Evolutionary conservation across 2,329 filamentous ascomycete species (phyloP).

Genomic region (Thielaviopsis euricoi): DNA sequence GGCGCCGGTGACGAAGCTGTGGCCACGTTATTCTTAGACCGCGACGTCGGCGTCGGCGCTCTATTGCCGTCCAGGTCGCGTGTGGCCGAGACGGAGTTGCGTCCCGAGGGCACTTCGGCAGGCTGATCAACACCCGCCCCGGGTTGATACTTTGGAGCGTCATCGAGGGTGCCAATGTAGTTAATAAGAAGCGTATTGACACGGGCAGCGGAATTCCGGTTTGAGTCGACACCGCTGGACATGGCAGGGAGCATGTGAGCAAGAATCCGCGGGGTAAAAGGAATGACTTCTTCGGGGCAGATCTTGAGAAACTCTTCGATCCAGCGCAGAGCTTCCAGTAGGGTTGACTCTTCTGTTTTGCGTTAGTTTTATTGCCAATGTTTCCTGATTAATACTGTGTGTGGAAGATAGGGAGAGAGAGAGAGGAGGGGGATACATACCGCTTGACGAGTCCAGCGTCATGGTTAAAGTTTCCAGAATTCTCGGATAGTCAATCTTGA

Average conservation of each 20-base stretch:
- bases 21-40: conserved; percentile 9
- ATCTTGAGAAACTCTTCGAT: conserved; percentile 95
- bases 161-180: conserved; percentile 80
- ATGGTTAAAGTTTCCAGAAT: conserved; percentile 84
- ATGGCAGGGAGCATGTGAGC: conserved; percentile 87
- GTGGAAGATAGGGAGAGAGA: too few relatives aligned
- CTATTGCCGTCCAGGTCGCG: conserved; percentile 2
- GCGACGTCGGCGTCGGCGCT: conserved; percentile 6
- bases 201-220: conserved; percentile 71
- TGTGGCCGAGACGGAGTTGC: background rate
- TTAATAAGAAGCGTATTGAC: conserved; percentile 87
- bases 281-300: conserved; percentile 87
- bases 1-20: conserved; percentile 16
- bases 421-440: conserved; percentile 26
- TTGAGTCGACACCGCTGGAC: conserved; percentile 78
- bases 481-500: conserved; percentile 80
- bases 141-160: conserved; percentile 30
- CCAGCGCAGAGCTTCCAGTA: conserved; percentile 84
- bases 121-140: background rate
- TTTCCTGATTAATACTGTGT: too few relatives aligned
- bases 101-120: background rate
- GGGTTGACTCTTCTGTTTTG: conserved; percentile 64
- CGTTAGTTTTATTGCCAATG: too few relatives aligned
- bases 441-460: conserved; percentile 68
- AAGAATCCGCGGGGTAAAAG: conserved; percentile 82